These are phyloP conservation scores for Calonectria honghensis DNA, from an alignment of 2,329 filamentous ascomycete genomes.

Conservation along the genomic window DNA sequence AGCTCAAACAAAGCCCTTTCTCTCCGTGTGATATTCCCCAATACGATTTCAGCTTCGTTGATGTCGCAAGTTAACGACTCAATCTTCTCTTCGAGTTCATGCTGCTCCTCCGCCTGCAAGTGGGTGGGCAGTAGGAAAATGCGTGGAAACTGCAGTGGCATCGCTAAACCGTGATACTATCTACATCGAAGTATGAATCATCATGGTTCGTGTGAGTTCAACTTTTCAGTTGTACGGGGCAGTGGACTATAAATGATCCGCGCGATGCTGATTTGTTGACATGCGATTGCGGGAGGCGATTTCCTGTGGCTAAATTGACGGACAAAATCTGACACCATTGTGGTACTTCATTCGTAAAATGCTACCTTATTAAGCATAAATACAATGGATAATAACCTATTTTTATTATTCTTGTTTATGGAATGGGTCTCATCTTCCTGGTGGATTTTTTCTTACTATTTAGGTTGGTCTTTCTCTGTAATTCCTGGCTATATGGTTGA, in stretches of 20 bases:
- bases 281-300: not conserved
- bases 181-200: not conserved
- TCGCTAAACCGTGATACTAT: slow-evolving; percentile 35
- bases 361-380: not conserved
- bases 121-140: slow-evolving; percentile 85
- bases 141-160: slow-evolving; percentile 69
- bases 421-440: too few relatives aligned
- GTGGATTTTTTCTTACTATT: too few relatives aligned
- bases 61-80: slow-evolving; percentile 81
- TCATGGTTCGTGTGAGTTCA: not conserved
- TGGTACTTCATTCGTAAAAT: not conserved
- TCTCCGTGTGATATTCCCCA: slow-evolving; percentile 83
- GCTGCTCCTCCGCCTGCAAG: slow-evolving; percentile 77
- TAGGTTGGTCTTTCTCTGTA: too few relatives aligned
- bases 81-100: slow-evolving; percentile 79
- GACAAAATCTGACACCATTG: not conserved
- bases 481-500: too few relatives aligned
- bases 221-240: not conserved
- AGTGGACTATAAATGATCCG: not conserved
- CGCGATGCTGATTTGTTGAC: not conserved
- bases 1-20: slow-evolving; percentile 87
- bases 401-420: too few relatives aligned
- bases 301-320: not conserved
- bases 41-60: slow-evolving; percentile 81
- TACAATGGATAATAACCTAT: not conserved